Evolutionary conservation across 106 monocot genomes (phyloP).

Genomic region (Triglochin maritima): DNA sequence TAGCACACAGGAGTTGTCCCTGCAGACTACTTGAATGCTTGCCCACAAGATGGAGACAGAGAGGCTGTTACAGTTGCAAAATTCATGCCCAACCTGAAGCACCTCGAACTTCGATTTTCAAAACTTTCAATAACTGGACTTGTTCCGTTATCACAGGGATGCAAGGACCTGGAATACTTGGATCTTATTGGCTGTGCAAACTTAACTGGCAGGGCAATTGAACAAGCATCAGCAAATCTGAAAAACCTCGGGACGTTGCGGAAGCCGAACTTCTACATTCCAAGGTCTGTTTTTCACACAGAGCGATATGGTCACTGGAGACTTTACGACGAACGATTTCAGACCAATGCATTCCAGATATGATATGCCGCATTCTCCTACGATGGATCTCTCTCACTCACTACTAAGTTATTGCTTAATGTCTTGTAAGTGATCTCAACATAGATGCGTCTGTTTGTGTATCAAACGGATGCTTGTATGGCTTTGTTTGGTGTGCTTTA

Average conservation of each 20-base stretch:
- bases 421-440: no score
- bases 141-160: slow-evolving; percentile 37
- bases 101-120: slow-evolving; percentile 78
- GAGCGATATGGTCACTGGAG: slow-evolving; percentile 93
- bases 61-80: slow-evolving; percentile 54
- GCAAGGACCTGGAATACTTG: slow-evolving; percentile 46
- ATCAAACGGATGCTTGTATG: no score
- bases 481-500: no score
- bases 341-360: slow-evolving; percentile 95
- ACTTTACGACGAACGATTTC: slow-evolving; percentile 91
- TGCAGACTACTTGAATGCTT: slow-evolving; percentile 47
- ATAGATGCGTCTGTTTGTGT: no score
- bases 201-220: slow-evolving; percentile 61
- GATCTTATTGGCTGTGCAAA: slow-evolving; percentile 85
- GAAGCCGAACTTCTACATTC: slow-evolving; percentile 90
- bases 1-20: slow-evolving; percentile 81
- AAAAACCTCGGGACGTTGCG: slow-evolving; percentile 40
- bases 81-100: slow-evolving; percentile 65
- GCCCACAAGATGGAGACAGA: slow-evolving; percentile 81
- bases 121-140: slow-evolving; percentile 51
- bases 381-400: no score
- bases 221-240: slow-evolving; percentile 49
- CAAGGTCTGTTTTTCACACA: slow-evolving; percentile 62
- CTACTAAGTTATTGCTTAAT: no score
- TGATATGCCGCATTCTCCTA: slow-evolving; percentile 11